A percentile compares a stretch with the other conserved stretches of the same genome.
Evolutionary conservation across 345 rosid genomes (phyloP).

Genomic region (Eucalyptus fibrosa): DNA sequence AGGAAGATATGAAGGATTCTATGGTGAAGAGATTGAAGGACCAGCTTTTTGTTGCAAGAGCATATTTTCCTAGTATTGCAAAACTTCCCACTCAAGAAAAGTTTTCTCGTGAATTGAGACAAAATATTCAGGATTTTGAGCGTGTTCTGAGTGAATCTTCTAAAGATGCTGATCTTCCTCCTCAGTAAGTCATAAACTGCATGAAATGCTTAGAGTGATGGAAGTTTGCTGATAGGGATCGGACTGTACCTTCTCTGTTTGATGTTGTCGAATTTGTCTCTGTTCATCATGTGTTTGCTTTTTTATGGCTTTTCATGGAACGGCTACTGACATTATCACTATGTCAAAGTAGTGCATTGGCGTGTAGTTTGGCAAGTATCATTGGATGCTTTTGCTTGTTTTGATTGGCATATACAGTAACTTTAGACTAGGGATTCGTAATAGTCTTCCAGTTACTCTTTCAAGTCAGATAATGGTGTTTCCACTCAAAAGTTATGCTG

Average conservation of each 20-base stretch:
- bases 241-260: background rate
- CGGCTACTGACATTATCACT: background rate
- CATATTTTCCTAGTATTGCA: conserved; percentile 92
- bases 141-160: conserved; percentile 77
- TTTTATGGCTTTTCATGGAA: background rate
- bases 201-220: background rate
- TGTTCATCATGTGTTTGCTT: background rate
- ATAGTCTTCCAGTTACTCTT: background rate
- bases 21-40: conserved; percentile 86
- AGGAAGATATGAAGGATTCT: conserved; percentile 69
- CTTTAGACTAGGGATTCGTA: background rate
- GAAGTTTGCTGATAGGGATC: background rate
- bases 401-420: background rate
- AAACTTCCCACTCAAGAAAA: conserved; percentile 67
- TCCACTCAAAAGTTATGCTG: background rate
- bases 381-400: background rate
- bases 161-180: conserved; percentile 79
- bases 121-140: conserved; percentile 92
- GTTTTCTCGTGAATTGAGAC: conserved; percentile 70
- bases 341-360: background rate
- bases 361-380: background rate
- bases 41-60: conserved; percentile 83
- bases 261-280: background rate
- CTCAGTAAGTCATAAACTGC: conserved; percentile 43
- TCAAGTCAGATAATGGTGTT: background rate